phyloP scores from a whole-genome alignment of 2,329 filamentous ascomycete species.

The Waltergamsia citrina region DNA sequence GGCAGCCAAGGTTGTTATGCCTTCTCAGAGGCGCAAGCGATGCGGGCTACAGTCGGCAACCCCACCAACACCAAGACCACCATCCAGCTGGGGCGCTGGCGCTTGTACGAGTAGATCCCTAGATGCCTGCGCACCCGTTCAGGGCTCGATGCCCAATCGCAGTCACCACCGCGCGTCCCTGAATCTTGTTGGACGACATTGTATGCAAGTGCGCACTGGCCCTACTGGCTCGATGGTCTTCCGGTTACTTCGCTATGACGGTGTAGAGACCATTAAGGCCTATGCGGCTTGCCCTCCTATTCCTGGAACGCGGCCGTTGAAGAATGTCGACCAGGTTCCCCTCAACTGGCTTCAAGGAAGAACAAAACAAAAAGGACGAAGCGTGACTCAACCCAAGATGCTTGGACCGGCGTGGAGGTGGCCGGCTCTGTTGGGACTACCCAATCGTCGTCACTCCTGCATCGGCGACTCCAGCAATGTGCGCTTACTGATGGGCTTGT shows the following conservation, averaged over 20 bases:
- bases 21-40: conserved; percentile 1
- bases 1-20: neutral
- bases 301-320: too few species aligned
- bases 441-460: conserved; percentile 5
- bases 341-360: too few species aligned
- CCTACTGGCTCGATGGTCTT: too few species aligned
- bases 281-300: too few species aligned
- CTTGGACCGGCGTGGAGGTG: too few species aligned
- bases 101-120: neutral
- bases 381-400: too few species aligned
- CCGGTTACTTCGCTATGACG: too few species aligned
- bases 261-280: too few species aligned
- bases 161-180: neutral
- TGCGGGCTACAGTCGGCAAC: conserved; percentile 1
- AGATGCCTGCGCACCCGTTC: conserved; percentile 14
- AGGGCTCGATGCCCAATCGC: conserved; percentile 25
- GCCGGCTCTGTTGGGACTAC: too few species aligned
- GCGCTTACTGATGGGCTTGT: neutral
- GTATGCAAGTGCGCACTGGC: conserved; percentile 2
- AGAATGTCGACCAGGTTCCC: too few species aligned
- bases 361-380: too few species aligned
- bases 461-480: conserved; percentile 5
- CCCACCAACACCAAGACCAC: conserved; percentile 2
- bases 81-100: conserved; percentile 1
- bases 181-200: conserved; percentile 1